Conservation (phyloP, 345 rosid genomes). For the Linum trigynum region DNA sequence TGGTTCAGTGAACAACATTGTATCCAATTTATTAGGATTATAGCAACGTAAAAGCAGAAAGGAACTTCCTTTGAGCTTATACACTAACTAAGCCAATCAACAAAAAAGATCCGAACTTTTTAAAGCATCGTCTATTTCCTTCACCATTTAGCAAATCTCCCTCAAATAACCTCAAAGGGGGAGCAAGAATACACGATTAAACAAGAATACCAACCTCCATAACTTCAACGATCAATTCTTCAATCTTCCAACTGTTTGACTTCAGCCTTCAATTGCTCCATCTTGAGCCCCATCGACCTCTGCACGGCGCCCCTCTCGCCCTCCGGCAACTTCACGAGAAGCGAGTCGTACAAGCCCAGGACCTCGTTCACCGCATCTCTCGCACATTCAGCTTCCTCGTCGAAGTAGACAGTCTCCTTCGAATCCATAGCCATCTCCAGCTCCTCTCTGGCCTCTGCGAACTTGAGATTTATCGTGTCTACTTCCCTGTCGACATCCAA, state of each 20-base stretch:
- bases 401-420: slow-evolving; percentile 83
- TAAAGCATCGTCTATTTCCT: background rate
- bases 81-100: background rate
- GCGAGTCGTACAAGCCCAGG: slow-evolving; percentile 48
- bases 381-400: slow-evolving; percentile 91
- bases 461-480: slow-evolving; percentile 75
- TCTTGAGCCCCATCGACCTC: slow-evolving; percentile 94
- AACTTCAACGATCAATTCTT: background rate
- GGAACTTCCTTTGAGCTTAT: background rate
- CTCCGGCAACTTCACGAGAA: slow-evolving; percentile 52
- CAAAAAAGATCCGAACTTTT: background rate
- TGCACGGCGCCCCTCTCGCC: slow-evolving; percentile 46
- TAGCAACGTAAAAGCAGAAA: background rate
- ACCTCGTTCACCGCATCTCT: slow-evolving; percentile 66
- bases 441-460: slow-evolving; percentile 98
- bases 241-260: slow-evolving; percentile 72
- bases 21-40: background rate
- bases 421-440: slow-evolving; percentile 94
- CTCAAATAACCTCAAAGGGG: background rate
- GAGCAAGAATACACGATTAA: background rate
- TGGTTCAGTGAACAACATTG: background rate
- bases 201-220: background rate
- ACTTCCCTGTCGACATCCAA: slow-evolving; percentile 60
- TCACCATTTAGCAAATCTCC: background rate
- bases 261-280: slow-evolving; percentile 93